Evolutionary conservation across 768 basidiomycete genomes (phyloP).

Genomic region (Hydnomerulius pinastri): DNA sequence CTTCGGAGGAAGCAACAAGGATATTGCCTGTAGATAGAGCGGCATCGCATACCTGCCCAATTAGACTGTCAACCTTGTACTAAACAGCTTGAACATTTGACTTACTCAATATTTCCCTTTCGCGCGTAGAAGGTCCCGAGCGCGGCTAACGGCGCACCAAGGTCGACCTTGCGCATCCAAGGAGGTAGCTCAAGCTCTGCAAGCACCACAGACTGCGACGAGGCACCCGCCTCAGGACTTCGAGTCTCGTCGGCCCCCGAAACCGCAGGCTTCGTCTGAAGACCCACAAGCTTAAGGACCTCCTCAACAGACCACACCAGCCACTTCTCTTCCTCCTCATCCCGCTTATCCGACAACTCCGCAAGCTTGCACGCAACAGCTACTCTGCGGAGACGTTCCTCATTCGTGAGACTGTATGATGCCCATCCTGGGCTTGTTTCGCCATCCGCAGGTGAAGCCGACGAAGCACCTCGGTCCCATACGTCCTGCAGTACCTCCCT

Average conservation of each 20-base stretch:
- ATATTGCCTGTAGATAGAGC: conserved; percentile 66
- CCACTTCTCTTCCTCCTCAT: conserved; percentile 45
- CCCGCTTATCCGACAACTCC: conserved; percentile 38
- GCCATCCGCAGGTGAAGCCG: conserved; percentile 2
- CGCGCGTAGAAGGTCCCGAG: conserved; percentile 62
- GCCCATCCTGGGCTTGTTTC: conserved; percentile 15
- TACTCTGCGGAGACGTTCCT: conserved; percentile 46
- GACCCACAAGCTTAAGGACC: conserved; percentile 31
- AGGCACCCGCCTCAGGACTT: neutral
- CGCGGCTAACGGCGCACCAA: conserved; percentile 69
- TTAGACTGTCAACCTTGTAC: neutral
- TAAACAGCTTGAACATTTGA: neutral
- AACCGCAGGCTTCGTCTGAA: conserved; percentile 3
- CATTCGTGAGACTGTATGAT: conserved; percentile 28
- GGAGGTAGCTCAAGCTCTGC: conserved; percentile 57
- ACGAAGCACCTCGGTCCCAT: conserved; percentile 21
- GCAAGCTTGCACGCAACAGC: conserved; percentile 48
- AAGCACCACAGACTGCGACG: conserved; percentile 32
- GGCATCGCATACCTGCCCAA: conserved; percentile 57
- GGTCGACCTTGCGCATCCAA: conserved; percentile 61
- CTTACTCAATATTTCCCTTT: conserved; percentile 49
- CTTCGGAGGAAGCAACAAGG: conserved; percentile 53
- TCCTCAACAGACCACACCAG: conserved; percentile 47
- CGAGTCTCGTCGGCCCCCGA: neutral
- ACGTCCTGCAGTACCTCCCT: conserved; percentile 24